Conservation (phyloP, 768 basidiomycete genomes). For the Floccularia luteovirens region DNA sequence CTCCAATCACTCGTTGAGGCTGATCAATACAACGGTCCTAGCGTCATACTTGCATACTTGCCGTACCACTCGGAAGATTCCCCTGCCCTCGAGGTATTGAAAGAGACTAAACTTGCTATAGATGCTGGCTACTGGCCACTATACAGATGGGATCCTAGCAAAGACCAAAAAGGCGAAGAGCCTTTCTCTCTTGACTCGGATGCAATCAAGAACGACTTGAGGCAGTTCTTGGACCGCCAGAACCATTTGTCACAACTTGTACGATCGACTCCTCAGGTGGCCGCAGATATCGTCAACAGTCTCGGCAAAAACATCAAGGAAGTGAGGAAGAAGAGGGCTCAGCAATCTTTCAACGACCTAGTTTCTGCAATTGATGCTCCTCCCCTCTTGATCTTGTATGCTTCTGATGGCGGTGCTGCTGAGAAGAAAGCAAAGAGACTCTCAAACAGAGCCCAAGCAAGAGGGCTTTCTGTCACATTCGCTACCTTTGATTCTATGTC, state of each 20-base stretch:
- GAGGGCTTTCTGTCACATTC: constrained; percentile 73
- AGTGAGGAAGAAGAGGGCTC: constrained; percentile 73
- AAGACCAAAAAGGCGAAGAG: constrained; percentile 67
- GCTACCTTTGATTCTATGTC: constrained; percentile 77
- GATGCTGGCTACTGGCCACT: constrained; percentile 97
- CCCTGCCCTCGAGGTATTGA: constrained; percentile 83
- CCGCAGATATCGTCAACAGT: constrained; percentile 75
- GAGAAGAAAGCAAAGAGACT: constrained; percentile 94
- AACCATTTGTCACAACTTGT: constrained; percentile 95
- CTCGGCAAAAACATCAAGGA: constrained; percentile 80
- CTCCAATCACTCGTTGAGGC: constrained; percentile 89
- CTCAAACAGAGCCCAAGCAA: constrained; percentile 70
- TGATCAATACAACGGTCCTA: constrained; percentile 83
- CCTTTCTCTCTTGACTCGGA: constrained; percentile 93
- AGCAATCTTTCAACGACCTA: constrained; percentile 79
- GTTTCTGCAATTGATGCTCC: constrained; percentile 83
- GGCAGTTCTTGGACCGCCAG: constrained; percentile 90
- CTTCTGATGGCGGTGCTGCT: constrained; percentile 91
- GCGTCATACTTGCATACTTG: constrained; percentile 89
- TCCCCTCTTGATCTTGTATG: constrained; percentile 84
- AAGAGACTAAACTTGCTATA: constrained; percentile 95
- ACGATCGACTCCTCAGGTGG: constrained; percentile 71
- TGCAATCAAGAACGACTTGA: constrained; percentile 87
- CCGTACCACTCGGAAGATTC: constrained; percentile 77
- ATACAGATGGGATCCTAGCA: constrained; percentile 94